Evolutionary conservation across 805 yeast species (phyloP), one percentile per base, ranked within the genome.

Genomic region (Myxozyma udenii): DNA sequence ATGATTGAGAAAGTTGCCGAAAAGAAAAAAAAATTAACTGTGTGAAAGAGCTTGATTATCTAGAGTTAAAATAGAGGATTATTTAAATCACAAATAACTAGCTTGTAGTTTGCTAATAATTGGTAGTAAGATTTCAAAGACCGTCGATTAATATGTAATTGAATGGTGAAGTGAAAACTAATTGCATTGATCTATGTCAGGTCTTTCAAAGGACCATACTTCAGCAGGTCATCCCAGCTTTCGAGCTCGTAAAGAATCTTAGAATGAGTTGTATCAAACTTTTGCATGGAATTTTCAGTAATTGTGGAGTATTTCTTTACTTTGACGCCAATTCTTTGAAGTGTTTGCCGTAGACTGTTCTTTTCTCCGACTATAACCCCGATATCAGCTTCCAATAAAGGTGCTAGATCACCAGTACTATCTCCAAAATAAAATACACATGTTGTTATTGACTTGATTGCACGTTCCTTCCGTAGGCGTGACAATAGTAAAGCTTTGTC

Each of bases 371-470:
- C 43, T 6, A 53, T 49, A 2, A 53, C 25, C 5, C 57, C 57
- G 14, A 49, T 14, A 38, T 46, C 49, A 3, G 57, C 54, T 9
- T 36, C 35, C 28, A 53, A 30, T 2, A 53, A 26, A 12, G 58
- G 58, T 4, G 44, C 53, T 11, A 61, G 36, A 35, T 61, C 63
- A 6, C 61, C 51, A 4, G 54, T 41, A 30, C 58, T 51, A 30
- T 61, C 64, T 4, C 64, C 64, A 9, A 55, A 38, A 32, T 61
- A 60, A 12, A 47, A 37, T 4, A 41, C 21, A 5, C 40, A 30
- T 24, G 21, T n/a, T 33, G 25, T 14, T 18, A 21, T 6, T 16
- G 26, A 7, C 18, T 22, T 18, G 18, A 4, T 33, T n/a, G 9
- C 40, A 23, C 18, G 32, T 30, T 36, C 28, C 44, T 33, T 39